Percentiles rank a stretch among this genome's conserved stretches.
These are phyloP conservation scores for Microbotryum saponariae DNA, from an alignment of 1,284 basidiomycete genomes.

Conservation along the genomic window DNA sequence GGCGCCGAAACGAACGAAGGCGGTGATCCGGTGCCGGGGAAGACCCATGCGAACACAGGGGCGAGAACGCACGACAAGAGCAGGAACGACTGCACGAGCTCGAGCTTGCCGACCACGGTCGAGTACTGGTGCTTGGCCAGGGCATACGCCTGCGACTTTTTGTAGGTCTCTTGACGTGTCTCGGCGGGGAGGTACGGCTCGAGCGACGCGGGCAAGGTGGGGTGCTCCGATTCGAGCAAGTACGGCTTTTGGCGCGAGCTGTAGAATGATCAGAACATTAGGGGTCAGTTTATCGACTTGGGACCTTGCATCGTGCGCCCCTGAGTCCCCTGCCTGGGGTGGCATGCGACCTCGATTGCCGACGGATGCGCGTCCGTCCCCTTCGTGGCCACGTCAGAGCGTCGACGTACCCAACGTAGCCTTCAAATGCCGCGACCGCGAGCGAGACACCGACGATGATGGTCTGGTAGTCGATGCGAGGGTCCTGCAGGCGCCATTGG, in stretches of 20 bases:
- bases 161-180: slow-evolving; percentile 16
- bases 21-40: too few species aligned
- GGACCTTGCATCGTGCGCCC: too few species aligned
- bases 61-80: slow-evolving; percentile 42
- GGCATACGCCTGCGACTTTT: slow-evolving; percentile 83
- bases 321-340: too few species aligned
- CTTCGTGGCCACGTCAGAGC: too few species aligned
- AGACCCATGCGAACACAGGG: slow-evolving; percentile 43
- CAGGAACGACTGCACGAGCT: slow-evolving; percentile 62
- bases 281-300: too few species aligned
- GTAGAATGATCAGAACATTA: neutral
- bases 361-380: neutral
- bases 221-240: slow-evolving; percentile 15
- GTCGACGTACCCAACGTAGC: slow-evolving; percentile 15
- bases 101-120: slow-evolving; percentile 63
- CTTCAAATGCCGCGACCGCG: slow-evolving; percentile 15
- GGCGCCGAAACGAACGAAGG: too few species aligned
- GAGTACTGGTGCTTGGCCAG: slow-evolving; percentile 84
- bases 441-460: slow-evolving; percentile 7
- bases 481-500: slow-evolving; percentile 10
- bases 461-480: slow-evolving; percentile 17
- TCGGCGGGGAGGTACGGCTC: slow-evolving; percentile 28
- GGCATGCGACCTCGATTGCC: neutral
- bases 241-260: slow-evolving; percentile 26
- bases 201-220: slow-evolving; percentile 23